phyloP scores from a whole-genome alignment of 371 early-diverging fungal species.

The Syncephalis plumigaleata region DNA sequence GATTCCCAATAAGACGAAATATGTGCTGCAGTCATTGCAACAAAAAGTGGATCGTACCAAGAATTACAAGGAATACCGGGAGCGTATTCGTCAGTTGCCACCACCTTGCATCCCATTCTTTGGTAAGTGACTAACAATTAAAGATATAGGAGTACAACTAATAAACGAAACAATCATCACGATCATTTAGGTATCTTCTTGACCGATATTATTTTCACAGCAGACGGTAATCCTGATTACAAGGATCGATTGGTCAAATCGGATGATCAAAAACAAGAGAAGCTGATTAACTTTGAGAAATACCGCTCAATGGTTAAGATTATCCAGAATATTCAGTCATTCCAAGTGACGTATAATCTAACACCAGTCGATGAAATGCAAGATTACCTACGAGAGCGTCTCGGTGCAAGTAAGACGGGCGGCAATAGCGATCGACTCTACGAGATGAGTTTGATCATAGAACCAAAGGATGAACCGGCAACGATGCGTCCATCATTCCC shows the following conservation, averaged over 20 bases:
- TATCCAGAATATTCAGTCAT: constrained; percentile 4
- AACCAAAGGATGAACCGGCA: neutral
- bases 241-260: constrained; percentile 25
- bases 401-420: neutral
- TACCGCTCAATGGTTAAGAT: neutral
- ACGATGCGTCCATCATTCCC: neutral
- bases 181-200: constrained; percentile 27
- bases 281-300: constrained; percentile 3
- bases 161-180: too few relatives aligned
- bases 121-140: constrained; percentile 15
- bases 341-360: constrained; percentile 4
- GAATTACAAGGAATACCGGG: constrained; percentile 66
- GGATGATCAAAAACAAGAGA: neutral
- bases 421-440: neutral
- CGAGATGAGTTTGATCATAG: neutral
- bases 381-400: neutral
- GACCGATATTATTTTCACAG: constrained; percentile 75
- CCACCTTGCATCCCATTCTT: constrained; percentile 70
- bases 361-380: constrained; percentile 3
- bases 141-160: too few relatives aligned
- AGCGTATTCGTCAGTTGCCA: constrained; percentile 27
- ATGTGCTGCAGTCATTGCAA: neutral
- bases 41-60: constrained; percentile 10
- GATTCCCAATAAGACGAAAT: neutral
- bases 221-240: constrained; percentile 38